Base-by-base conservation (phyloP, 78 protist species). In the Dictyostelium citrinum region DNA sequence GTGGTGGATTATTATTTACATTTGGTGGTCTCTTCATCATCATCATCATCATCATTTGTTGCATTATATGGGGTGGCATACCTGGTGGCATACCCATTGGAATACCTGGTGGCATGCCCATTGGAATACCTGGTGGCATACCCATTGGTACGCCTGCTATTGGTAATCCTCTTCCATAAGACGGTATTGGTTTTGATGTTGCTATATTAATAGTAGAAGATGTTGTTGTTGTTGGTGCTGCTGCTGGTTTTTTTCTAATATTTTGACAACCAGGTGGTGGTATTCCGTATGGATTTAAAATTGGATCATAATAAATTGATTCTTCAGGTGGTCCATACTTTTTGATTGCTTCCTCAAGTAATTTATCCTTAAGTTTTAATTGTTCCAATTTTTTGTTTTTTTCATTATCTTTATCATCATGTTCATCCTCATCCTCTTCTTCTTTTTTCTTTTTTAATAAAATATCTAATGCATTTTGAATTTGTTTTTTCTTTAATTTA, bases 281-380 rank as follows among this genome's bases (percentile, higher is more conserved):
- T 9, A 82, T 82, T n/a, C 83, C 83, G 51, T 78, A 78, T 16
- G 83, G 83, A 49, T 78, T 78, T 49, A 49, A 49, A 16, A 78
- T 46, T 33, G 90, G 37, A 74, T 75, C 90, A 83, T 74, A 27
- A n/a, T 46, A 55, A 78, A 74, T 49, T 17, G 71, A 46, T 37
- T 74, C 82, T 4, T 74, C 60, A 31, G 91, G 91, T 55, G 91
- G 82, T 3, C 76, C 72, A 64, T 55, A 64, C 12, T 64, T 81
- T 61, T 39, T 49, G 22, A 55, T 81, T 31, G 86, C 78, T 11
- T 39, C 78, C n/a, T 64, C 77, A 31, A 81, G n/a, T 75, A 75
- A 75, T n/a, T 75, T 75, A 11, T 41, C 58, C 41, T 75, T 75
- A 6, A 71, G 6, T 71, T 35, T 71, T 75, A 33, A 75, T 33